A percentile compares a stretch with the other conserved stretches of the same genome.
These are phyloP conservation scores for Globisporangium polare DNA, from an alignment of 352 stramenopile genomes.

Conservation along the genomic window DNA sequence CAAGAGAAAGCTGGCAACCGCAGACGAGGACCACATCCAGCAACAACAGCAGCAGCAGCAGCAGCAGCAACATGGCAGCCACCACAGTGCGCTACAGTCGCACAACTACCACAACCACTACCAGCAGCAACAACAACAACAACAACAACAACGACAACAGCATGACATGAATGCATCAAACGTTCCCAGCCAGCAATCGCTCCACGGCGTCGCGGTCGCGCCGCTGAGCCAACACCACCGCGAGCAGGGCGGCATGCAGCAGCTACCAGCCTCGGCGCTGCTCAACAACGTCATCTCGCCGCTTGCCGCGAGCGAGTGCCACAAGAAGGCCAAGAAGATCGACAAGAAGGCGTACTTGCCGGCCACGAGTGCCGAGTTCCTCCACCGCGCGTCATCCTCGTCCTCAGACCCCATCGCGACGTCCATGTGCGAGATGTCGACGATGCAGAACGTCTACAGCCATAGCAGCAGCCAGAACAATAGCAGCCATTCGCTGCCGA, in stretches of 20 bases:
- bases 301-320: slow-evolving; percentile 52
- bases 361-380: slow-evolving; percentile 1
- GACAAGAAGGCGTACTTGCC: slow-evolving; percentile 41
- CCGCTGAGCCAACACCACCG: slow-evolving; percentile 20
- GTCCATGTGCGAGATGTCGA: slow-evolving; percentile 12
- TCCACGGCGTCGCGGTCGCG: slow-evolving; percentile 28
- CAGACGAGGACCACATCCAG: slow-evolving; percentile 10
- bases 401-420: slow-evolving; percentile 18
- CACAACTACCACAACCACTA: neutral
- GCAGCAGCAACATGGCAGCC: neutral
- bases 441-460: slow-evolving; percentile 20
- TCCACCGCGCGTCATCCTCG: slow-evolving; percentile 20
- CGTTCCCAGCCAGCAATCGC: slow-evolving; percentile 29
- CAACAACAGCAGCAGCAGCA: neutral
- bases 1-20: slow-evolving; percentile 38
- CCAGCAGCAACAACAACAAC: slow-evolving; percentile 17
- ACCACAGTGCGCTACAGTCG: neutral
- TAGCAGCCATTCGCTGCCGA: slow-evolving; percentile 35
- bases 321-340: slow-evolving; percentile 74
- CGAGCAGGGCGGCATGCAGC: slow-evolving; percentile 12
- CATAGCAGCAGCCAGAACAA: neutral
- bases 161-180: slow-evolving; percentile 21
- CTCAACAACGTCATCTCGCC: slow-evolving; percentile 74
- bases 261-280: slow-evolving; percentile 25
- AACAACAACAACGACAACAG: slow-evolving; percentile 19